Conservation (phyloP, 2,329 filamentous ascomycete genomes). For the Xylariaceae sp. region DNA sequence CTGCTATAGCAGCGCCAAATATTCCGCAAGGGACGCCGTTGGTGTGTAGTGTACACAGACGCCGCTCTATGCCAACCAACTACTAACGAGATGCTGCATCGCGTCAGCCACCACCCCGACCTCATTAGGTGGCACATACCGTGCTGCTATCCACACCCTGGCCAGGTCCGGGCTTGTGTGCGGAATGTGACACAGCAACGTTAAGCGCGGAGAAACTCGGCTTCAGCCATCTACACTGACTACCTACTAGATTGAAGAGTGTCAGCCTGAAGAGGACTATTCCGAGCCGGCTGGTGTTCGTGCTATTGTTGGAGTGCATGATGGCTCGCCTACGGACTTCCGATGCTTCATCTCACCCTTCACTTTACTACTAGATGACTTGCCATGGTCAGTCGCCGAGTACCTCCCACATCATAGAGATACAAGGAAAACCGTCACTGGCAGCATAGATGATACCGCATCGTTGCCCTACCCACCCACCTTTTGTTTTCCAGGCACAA, state of each 20-base stretch:
- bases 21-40: neutral
- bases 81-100: neutral
- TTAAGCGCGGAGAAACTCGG: neutral
- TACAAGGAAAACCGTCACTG: slow-evolving; percentile 3
- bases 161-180: neutral
- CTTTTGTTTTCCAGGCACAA: neutral
- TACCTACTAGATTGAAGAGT: neutral
- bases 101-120: neutral
- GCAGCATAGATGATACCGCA: slow-evolving; percentile 10
- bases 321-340: slow-evolving; percentile 23
- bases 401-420: slow-evolving; percentile 14
- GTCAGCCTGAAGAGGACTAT: neutral
- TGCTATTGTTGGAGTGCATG: neutral
- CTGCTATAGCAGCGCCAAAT: no score
- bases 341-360: slow-evolving; percentile 9
- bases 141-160: neutral
- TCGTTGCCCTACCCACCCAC: neutral
- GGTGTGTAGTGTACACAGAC: neutral
- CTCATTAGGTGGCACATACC: neutral
- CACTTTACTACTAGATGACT: no score
- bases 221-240: neutral
- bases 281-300: no score
- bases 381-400: neutral
- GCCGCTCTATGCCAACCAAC: neutral
- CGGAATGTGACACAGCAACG: neutral